phyloP scores from a whole-genome alignment of 2,329 filamentous ascomycete species.

The Trichoderma cornu-damae region DNA sequence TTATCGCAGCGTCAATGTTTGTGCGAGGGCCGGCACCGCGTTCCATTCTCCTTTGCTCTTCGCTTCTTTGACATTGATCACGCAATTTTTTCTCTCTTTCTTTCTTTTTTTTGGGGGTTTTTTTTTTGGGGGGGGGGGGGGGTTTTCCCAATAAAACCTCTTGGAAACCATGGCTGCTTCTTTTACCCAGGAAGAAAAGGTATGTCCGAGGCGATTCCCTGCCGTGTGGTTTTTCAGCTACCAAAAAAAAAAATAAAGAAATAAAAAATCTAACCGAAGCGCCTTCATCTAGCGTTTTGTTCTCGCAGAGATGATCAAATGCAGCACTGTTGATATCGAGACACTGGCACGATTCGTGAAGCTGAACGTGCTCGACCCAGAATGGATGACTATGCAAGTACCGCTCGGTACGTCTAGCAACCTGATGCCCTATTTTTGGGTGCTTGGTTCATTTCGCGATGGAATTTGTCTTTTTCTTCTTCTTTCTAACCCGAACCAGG shows the following conservation, averaged over 20 bases:
- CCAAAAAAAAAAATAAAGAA: too few relatives aligned
- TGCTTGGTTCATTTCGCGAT: neutral
- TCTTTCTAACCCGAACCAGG: slow-evolving; percentile 31
- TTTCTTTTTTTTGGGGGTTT: too few relatives aligned
- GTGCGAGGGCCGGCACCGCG: neutral
- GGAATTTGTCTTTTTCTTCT: too few relatives aligned
- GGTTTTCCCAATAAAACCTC: neutral
- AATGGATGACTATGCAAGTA: slow-evolving; percentile 47
- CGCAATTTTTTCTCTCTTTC: neutral
- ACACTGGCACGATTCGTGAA: slow-evolving; percentile 45
- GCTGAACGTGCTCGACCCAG: slow-evolving; percentile 37
- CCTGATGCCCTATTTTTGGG: neutral
- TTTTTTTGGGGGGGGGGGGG: too few relatives aligned
- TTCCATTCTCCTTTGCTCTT: slow-evolving; percentile 1
- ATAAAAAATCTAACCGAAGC: neutral
- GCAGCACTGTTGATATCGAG: slow-evolving; percentile 45
- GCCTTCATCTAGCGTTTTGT: slow-evolving; percentile 46
- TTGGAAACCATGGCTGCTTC: slow-evolving; percentile 11
- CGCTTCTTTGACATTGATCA: slow-evolving; percentile 1
- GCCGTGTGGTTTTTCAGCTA: neutral
- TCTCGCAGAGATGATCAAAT: slow-evolving; percentile 54
- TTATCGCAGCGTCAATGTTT: slow-evolving; percentile 13
- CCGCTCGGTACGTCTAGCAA: slow-evolving; percentile 38
- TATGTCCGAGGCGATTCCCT: neutral
- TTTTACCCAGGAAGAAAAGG: slow-evolving; percentile 18